Conservation (phyloP, 345 rosid species). For the Camelina sativa region DNA sequence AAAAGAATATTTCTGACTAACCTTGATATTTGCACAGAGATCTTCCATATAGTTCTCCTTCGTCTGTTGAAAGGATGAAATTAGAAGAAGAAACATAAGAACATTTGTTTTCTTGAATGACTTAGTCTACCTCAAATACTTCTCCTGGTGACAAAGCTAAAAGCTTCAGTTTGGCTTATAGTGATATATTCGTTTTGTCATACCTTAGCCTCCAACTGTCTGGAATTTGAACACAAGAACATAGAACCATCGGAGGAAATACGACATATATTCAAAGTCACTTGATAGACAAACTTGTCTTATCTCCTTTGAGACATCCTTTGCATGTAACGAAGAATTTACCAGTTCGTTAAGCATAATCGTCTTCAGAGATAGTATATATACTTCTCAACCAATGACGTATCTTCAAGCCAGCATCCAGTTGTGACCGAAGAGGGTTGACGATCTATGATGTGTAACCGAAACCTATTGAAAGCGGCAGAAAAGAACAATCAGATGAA, state of each 20-base stretch:
- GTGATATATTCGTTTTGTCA: not conserved
- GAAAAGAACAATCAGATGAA: conserved; percentile 21
- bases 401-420: conserved; percentile 95
- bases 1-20: conserved; percentile 16
- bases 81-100: conserved; percentile 16
- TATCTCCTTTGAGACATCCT: not conserved
- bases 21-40: conserved; percentile 72
- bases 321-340: not conserved
- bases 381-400: conserved; percentile 86
- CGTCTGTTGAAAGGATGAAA: conserved; percentile 48
- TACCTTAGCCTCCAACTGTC: conserved; percentile 81
- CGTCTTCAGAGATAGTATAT: conserved; percentile 83
- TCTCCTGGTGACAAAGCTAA: not conserved
- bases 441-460: conserved; percentile 75
- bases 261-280: not conserved
- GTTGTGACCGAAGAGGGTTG: conserved; percentile 91
- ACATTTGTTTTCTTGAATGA: conserved; percentile 16
- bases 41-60: conserved; percentile 76
- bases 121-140: conserved; percentile 2
- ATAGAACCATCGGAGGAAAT: conserved; percentile 14
- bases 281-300: conserved; percentile 7
- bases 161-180: conserved; percentile 17
- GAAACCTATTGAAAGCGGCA: conserved; percentile 56
- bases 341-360: conserved; percentile 73
- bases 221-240: conserved; percentile 38